These are phyloP conservation scores for Cladophialophora immunda DNA, from an alignment of 2,329 filamentous ascomycete genomes.

Conservation along the genomic window DNA sequence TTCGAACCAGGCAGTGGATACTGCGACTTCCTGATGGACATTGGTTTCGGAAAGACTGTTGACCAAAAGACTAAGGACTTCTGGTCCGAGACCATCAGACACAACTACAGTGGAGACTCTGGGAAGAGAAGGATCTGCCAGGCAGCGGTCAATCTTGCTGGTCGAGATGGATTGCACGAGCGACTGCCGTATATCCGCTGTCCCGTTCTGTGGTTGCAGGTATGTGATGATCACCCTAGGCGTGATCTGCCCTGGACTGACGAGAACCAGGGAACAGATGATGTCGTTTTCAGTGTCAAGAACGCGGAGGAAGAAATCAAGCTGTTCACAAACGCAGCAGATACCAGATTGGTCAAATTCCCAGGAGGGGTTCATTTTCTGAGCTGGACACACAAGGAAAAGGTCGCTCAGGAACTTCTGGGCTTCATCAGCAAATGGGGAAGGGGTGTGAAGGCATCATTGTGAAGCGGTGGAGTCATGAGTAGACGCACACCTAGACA, in stretches of 20 bases:
- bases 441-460: constrained; percentile 26
- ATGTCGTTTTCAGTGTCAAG: constrained; percentile 51
- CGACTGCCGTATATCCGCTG: constrained; percentile 58
- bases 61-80: constrained; percentile 50
- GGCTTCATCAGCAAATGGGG: constrained; percentile 40
- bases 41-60: constrained; percentile 57
- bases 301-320: constrained; percentile 59
- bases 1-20: constrained; percentile 56
- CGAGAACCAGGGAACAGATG: constrained; percentile 48
- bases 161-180: constrained; percentile 58
- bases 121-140: constrained; percentile 57
- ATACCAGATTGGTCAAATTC: constrained; percentile 54
- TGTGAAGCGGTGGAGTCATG: background rate
- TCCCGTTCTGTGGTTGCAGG: constrained; percentile 62
- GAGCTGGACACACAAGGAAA: constrained; percentile 55
- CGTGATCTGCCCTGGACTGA: background rate
- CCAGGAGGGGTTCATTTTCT: constrained; percentile 61
- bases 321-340: constrained; percentile 54
- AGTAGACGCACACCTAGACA: background rate
- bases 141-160: constrained; percentile 58
- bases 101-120: constrained; percentile 59
- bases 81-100: constrained; percentile 55
- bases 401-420: constrained; percentile 55
- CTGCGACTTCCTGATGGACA: constrained; percentile 56
- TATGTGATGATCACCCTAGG: constrained; percentile 35